Evolutionary conservation across 2,329 filamentous ascomycete genomes (phyloP).

Genomic region (Fulvia fulva): DNA sequence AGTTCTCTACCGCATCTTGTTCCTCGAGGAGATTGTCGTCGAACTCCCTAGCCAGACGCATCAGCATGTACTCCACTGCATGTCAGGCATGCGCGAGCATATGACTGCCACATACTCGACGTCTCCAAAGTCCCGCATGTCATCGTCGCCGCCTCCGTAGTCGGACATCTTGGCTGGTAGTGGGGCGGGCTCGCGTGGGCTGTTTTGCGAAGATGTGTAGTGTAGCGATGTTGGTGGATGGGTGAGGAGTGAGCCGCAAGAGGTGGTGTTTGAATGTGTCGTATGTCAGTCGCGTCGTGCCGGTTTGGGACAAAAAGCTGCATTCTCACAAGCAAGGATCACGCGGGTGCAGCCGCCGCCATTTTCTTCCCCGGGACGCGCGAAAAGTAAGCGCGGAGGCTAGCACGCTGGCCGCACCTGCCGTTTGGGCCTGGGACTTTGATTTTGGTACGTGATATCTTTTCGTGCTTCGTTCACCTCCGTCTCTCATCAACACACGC

Average conservation of each 20-base stretch:
- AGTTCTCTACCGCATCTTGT: constrained; percentile 55
- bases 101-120: constrained; percentile 25
- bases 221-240: too few species aligned
- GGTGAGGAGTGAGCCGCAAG: neutral
- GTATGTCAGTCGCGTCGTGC: neutral
- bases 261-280: neutral
- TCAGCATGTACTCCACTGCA: constrained; percentile 2
- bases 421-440: neutral
- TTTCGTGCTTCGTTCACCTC: neutral
- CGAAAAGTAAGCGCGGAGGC: neutral
- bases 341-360: neutral
- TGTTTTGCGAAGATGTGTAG: neutral
- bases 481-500: neutral
- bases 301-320: neutral
- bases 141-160: constrained; percentile 42
- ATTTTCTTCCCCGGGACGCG: neutral
- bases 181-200: neutral
- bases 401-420: neutral
- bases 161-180: constrained; percentile 38
- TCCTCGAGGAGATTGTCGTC: constrained; percentile 38
- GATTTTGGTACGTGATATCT: too few species aligned
- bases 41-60: constrained; percentile 26
- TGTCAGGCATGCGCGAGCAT: neutral
- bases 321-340: neutral
- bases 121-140: constrained; percentile 34